phyloP scores from a whole-genome alignment of 148 eudicot species.

The Amaranthus cruentus region DNA sequence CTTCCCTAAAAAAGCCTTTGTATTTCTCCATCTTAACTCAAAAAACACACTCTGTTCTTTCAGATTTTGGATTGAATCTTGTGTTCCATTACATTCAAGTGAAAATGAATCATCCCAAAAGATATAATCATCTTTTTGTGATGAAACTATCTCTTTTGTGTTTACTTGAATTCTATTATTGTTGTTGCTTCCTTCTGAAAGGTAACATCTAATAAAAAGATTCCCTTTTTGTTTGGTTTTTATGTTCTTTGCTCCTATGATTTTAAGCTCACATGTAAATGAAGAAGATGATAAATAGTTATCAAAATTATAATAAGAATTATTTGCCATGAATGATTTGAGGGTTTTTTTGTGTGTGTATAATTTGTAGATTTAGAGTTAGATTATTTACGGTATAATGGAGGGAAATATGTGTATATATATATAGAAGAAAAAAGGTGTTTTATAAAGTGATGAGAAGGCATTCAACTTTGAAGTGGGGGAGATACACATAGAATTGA shows the following conservation, averaged over 20 bases:
- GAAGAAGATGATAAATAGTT: slow-evolving; percentile 15
- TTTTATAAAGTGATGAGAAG: neutral
- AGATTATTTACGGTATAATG: neutral
- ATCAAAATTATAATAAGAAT: too few species aligned
- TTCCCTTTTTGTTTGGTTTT: slow-evolving; percentile 16
- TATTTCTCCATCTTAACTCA: slow-evolving; percentile 38
- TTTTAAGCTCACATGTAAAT: slow-evolving; percentile 35
- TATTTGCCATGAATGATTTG: neutral
- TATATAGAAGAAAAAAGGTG: slow-evolving; percentile 14
- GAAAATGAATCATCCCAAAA: slow-evolving; percentile 42
- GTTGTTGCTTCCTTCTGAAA: slow-evolving; percentile 35
- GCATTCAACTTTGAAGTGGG: neutral
- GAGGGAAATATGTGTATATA: neutral
- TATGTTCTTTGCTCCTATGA: slow-evolving; percentile 44
- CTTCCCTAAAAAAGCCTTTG: slow-evolving; percentile 22
- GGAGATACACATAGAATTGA: neutral
- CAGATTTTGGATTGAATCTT: slow-evolving; percentile 28
- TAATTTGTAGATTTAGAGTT: neutral
- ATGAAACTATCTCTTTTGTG: slow-evolving; percentile 32
- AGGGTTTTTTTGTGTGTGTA: neutral
- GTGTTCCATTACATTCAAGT: slow-evolving; percentile 39
- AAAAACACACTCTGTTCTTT: slow-evolving; percentile 29
- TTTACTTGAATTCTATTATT: slow-evolving; percentile 34
- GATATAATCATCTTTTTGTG: slow-evolving; percentile 22
- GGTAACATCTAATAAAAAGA: slow-evolving; percentile 48